A percentile compares a stretch with the other conserved stretches of the same genome.
Conservation (phyloP, 2,329 filamentous ascomycete species). For the Pyricularia pennisetigena region DNA sequence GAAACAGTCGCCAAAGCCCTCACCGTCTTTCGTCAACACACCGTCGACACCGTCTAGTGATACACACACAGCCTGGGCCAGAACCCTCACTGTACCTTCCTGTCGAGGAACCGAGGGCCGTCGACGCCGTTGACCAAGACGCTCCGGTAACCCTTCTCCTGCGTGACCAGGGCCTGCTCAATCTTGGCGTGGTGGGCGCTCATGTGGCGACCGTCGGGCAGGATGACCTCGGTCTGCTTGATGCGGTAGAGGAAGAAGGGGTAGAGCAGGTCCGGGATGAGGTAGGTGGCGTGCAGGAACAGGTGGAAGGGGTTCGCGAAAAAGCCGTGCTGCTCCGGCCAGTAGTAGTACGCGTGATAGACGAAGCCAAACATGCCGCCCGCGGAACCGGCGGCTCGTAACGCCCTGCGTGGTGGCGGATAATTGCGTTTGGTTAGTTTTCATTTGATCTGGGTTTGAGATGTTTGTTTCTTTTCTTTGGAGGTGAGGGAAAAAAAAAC, state of each 20-base stretch:
- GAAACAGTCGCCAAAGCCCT: no score
- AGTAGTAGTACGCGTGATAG: conserved; percentile 33
- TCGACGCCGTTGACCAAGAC: background rate
- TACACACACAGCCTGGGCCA: background rate
- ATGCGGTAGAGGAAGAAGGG: conserved; percentile 19
- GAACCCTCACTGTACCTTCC: background rate
- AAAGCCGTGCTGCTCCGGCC: conserved; percentile 40
- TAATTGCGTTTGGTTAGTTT: background rate
- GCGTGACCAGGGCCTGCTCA: conserved; percentile 3
- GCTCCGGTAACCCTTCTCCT: background rate
- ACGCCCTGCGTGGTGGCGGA: conserved; percentile 23
- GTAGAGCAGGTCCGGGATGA: conserved; percentile 33
- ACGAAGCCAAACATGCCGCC: conserved; percentile 28
- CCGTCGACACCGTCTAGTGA: no score
- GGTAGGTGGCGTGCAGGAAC: conserved; percentile 27
- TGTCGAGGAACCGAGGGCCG: background rate
- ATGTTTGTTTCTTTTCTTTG: no score
- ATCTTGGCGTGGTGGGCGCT: conserved; percentile 1
- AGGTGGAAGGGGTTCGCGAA: conserved; percentile 30
- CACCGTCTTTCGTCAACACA: no score
- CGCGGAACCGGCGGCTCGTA: conserved; percentile 30
- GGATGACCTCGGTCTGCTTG: conserved; percentile 3
- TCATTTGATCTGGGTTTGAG: background rate
- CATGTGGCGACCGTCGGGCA: conserved; percentile 3
- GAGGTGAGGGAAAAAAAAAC: no score